A percentile compares a stretch with the other conserved stretches of the same genome.
Evolutionary conservation across 2,329 filamentous ascomycete genomes (phyloP).

Genomic region (Calonectria leucothoes): DNA sequence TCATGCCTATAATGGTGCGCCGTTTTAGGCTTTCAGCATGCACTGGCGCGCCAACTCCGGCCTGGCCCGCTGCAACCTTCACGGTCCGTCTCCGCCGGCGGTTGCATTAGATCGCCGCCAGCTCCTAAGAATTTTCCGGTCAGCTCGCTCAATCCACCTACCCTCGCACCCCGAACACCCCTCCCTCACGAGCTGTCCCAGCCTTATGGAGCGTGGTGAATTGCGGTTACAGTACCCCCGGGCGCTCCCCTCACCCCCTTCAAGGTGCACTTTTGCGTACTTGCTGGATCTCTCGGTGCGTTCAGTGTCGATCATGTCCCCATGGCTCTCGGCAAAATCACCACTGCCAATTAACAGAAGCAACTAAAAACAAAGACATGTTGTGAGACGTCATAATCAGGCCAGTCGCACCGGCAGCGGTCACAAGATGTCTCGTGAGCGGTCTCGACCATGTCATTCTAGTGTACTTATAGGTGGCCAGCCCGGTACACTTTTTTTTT

Average conservation of each 20-base stretch:
- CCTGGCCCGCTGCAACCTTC: constrained; percentile 18
- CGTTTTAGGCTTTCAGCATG: constrained; percentile 16
- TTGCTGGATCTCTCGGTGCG: not conserved
- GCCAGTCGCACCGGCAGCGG: not conserved
- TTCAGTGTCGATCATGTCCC: not conserved
- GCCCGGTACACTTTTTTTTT: not conserved
- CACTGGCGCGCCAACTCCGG: constrained; percentile 11
- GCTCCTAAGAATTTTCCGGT: constrained; percentile 3
- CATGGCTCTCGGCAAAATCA: not conserved
- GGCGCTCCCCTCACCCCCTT: not conserved
- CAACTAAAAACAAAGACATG: not conserved
- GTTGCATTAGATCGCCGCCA: constrained; percentile 8
- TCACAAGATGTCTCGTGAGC: constrained; percentile 2
- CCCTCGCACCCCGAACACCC: not conserved
- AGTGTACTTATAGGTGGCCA: not conserved
- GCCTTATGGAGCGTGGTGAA: not conserved
- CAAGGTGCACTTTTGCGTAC: not conserved
- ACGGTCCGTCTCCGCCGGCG: constrained; percentile 12
- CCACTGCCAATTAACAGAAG: not conserved
- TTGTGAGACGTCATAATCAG: constrained; percentile 9
- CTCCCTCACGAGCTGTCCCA: not conserved
- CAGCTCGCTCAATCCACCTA: not conserved
- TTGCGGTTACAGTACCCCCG: not conserved
- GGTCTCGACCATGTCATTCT: not conserved
- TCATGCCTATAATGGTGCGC: not conserved